A percentile compares a stretch with the other conserved stretches of the same genome.
These are phyloP conservation scores for Sonneratia caseolaris DNA, from an alignment of 345 rosid species.

Conservation along the genomic window DNA sequence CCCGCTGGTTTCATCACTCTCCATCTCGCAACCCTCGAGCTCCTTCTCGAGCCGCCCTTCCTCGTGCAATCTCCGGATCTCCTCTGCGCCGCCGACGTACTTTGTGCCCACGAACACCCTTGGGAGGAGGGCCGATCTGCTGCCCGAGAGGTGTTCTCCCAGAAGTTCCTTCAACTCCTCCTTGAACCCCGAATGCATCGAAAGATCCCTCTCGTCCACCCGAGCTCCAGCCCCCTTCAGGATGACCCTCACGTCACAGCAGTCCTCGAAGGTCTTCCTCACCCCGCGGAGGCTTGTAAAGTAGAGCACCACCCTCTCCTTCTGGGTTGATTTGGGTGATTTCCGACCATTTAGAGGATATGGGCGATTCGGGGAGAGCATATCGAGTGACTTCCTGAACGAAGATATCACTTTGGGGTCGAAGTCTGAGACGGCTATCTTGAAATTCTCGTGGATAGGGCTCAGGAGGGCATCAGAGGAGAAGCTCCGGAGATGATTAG, in stretches of 20 bases:
- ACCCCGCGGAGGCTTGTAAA: slow-evolving; percentile 76
- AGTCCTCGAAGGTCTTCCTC: slow-evolving; percentile 75
- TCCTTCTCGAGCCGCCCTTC: slow-evolving; percentile 65
- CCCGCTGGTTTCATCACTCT: slow-evolving; percentile 20
- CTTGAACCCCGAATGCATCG: slow-evolving; percentile 79
- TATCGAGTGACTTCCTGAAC: slow-evolving; percentile 45
- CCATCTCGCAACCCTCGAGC: slow-evolving; percentile 46
- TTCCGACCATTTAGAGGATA: slow-evolving; percentile 21
- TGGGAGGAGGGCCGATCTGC: slow-evolving; percentile 28
- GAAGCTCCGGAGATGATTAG: slow-evolving; percentile 46
- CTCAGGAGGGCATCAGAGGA: slow-evolving; percentile 38
- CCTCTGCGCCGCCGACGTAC: slow-evolving; percentile 75
- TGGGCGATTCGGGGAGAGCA: slow-evolving; percentile 43
- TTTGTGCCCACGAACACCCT: slow-evolving; percentile 59
- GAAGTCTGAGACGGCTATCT: slow-evolving; percentile 16
- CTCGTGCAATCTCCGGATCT: slow-evolving; percentile 62
- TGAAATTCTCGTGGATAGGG: slow-evolving; percentile 9
- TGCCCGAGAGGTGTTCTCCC: slow-evolving; percentile 33
- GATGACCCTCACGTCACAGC: slow-evolving; percentile 52
- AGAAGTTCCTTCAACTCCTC: slow-evolving; percentile 57
- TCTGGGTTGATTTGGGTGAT: slow-evolving; percentile 16
- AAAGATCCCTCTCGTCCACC: slow-evolving; percentile 74
- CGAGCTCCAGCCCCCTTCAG: slow-evolving; percentile 46
- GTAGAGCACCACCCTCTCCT: slow-evolving; percentile 51
- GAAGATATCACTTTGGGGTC: slow-evolving; percentile 50